A percentile compares a stretch with the other conserved stretches of the same genome.
Evolutionary conservation across 169 alveolate species (phyloP).

Genomic region (Plasmodium vivax): DNA sequence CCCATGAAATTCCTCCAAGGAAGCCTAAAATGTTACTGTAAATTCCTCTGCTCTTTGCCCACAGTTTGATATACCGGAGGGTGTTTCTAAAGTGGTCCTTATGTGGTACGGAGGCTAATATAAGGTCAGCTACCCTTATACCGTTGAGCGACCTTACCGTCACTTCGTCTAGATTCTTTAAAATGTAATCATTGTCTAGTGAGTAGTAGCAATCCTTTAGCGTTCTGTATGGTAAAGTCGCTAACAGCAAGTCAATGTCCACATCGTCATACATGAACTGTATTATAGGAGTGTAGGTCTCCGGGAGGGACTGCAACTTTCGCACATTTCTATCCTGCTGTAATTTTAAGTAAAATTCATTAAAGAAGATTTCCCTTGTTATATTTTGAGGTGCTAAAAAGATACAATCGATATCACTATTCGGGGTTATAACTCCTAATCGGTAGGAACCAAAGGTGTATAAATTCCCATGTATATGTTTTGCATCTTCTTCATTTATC

Average conservation of each 20-base stretch:
- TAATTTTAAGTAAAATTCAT: slow-evolving; percentile 91
- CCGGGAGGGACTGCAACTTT: slow-evolving; percentile 95
- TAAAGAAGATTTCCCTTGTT: slow-evolving; percentile 93
- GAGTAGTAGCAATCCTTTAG: slow-evolving; percentile 86
- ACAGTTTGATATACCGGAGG: slow-evolving; percentile 95
- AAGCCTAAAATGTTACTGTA: slow-evolving; percentile 97
- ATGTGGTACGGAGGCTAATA: slow-evolving; percentile 94
- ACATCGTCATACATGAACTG: slow-evolving; percentile 93
- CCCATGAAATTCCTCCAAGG: slow-evolving; percentile 99
- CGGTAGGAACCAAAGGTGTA: slow-evolving; percentile 97
- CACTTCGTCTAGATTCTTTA: slow-evolving; percentile 89
- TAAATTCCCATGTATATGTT: slow-evolving; percentile 92
- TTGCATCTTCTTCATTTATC: slow-evolving; percentile 91
- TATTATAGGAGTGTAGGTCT: slow-evolving; percentile 97
- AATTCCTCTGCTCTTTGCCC: slow-evolving; percentile 99
- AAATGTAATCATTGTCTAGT: slow-evolving; percentile 86
- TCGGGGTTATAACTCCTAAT: slow-evolving; percentile 97
- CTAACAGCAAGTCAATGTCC: slow-evolving; percentile 97
- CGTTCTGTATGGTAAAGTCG: slow-evolving; percentile 90
- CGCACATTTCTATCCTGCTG: slow-evolving; percentile 92
- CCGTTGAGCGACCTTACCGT: slow-evolving; percentile 95
- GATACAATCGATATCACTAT: slow-evolving; percentile 98
- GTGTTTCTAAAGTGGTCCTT: slow-evolving; percentile 93
- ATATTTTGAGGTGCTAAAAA: slow-evolving; percentile 97
- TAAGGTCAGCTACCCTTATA: slow-evolving; percentile 95